Evolutionary conservation across 2,329 filamentous ascomycete species (phyloP).

Genomic region (Colletotrichum australisinense): DNA sequence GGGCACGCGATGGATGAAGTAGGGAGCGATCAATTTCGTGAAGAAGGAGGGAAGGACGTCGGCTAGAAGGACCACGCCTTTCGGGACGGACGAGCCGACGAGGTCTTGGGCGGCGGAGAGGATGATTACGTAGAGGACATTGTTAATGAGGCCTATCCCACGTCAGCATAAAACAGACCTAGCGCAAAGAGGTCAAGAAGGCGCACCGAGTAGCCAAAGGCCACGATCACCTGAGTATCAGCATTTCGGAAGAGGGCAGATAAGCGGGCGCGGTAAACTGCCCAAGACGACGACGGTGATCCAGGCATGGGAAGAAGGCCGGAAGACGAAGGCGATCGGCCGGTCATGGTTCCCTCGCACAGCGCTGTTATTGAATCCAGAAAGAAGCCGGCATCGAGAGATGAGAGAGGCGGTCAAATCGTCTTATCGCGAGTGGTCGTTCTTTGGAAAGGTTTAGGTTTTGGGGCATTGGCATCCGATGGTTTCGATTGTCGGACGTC

Average conservation of each 20-base stretch:
- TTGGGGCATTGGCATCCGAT: not conserved
- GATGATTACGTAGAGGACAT: conserved; percentile 97
- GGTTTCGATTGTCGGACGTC: conserved; percentile 16
- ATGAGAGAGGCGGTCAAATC: not conserved
- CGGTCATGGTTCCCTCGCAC: conserved; percentile 44
- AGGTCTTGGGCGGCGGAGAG: conserved; percentile 95
- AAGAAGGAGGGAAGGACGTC: conserved; percentile 92
- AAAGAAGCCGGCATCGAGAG: conserved; percentile 17
- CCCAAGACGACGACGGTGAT: conserved; percentile 75
- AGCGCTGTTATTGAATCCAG: not conserved
- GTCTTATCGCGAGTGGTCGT: conserved; percentile 7
- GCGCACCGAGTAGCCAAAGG: conserved; percentile 91
- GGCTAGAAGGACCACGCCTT: conserved; percentile 91
- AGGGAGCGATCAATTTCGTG: conserved; percentile 89
- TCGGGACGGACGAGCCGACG: conserved; percentile 89
- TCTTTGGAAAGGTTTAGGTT: not conserved
- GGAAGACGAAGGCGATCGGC: conserved; percentile 53
- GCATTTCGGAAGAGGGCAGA: conserved; percentile 72
- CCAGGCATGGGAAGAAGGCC: conserved; percentile 68
- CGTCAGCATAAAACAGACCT: not conserved
- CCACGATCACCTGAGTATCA: conserved; percentile 77
- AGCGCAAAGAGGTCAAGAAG: not conserved
- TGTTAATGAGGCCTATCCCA: conserved; percentile 84
- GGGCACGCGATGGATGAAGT: conserved; percentile 90
- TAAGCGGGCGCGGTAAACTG: conserved; percentile 76